Evolutionary conservation across 768 basidiomycete genomes (phyloP).

Genomic region (Boletus rubescentipes): DNA sequence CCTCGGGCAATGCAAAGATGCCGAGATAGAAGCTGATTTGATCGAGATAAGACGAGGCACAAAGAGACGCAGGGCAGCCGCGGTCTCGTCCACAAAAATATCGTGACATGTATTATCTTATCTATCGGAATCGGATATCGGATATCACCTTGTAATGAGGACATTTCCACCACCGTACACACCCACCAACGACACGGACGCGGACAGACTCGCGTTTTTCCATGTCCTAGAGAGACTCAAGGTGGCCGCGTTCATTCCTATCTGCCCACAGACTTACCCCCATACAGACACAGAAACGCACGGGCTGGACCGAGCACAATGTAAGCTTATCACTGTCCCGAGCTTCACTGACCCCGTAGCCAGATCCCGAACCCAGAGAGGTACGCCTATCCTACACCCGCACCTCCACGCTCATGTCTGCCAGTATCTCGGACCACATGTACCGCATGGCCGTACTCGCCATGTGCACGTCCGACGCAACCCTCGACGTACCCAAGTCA

Average conservation of each 20-base stretch:
- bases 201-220: conserved; percentile 84
- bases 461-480: conserved; percentile 77
- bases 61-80: conserved; percentile 47
- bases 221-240: conserved; percentile 89
- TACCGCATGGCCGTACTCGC: conserved; percentile 94
- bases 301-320: conserved; percentile 89
- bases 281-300: conserved; percentile 85
- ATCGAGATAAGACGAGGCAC: conserved; percentile 76
- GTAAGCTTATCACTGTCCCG: conserved; percentile 4
- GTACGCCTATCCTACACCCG: conserved; percentile 34
- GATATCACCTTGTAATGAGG: conserved; percentile 8
- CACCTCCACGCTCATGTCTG: neutral
- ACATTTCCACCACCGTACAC: conserved; percentile 37
- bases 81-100: conserved; percentile 32
- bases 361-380: conserved; percentile 86
- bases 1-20: conserved; percentile 59
- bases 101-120: conserved; percentile 31
- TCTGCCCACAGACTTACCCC: neutral
- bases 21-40: conserved; percentile 72
- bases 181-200: conserved; percentile 48
- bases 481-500: conserved; percentile 72
- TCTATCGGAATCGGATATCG: conserved; percentile 27
- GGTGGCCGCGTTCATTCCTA: conserved; percentile 41
- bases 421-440: conserved; percentile 95
- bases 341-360: conserved; percentile 2